Conservation (phyloP, 2,329 filamentous ascomycete species). For the Exophiala calicioides region DNA sequence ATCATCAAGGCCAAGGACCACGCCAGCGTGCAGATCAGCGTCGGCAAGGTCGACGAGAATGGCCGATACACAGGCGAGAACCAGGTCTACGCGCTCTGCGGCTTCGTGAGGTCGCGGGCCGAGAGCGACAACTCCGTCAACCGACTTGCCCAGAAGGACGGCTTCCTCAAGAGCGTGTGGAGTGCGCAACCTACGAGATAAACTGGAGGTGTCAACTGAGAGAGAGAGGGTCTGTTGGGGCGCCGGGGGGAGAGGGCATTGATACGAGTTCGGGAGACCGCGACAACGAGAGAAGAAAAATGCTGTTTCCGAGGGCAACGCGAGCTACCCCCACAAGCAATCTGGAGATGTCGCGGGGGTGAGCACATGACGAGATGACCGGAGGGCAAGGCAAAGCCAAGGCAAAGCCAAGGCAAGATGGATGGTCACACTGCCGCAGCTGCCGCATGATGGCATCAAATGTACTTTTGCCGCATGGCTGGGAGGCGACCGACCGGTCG, state of each 20-base stretch:
- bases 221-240: conserved; percentile 1
- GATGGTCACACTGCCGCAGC: no score
- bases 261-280: no score
- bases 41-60: conserved; percentile 99
- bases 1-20: conserved; percentile 99
- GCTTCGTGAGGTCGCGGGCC: conserved; percentile 96
- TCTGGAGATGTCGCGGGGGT: no score
- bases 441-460: no score
- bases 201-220: not conserved
- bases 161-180: conserved; percentile 97
- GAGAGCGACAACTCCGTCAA: conserved; percentile 97
- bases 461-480: no score
- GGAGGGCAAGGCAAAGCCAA: no score
- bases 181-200: conserved; percentile 53
- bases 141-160: conserved; percentile 92
- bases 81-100: conserved; percentile 95
- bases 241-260: not conserved
- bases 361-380: no score
- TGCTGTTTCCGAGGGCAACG: no score
- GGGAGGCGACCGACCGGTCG: no score
- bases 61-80: conserved; percentile 96
- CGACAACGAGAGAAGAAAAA: no score
- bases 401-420: no score
- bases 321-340: no score
- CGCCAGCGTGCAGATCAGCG: conserved; percentile 93